Base-by-base conservation (phyloP, 768 basidiomycete species). In the Mycena polygramma region DNA sequence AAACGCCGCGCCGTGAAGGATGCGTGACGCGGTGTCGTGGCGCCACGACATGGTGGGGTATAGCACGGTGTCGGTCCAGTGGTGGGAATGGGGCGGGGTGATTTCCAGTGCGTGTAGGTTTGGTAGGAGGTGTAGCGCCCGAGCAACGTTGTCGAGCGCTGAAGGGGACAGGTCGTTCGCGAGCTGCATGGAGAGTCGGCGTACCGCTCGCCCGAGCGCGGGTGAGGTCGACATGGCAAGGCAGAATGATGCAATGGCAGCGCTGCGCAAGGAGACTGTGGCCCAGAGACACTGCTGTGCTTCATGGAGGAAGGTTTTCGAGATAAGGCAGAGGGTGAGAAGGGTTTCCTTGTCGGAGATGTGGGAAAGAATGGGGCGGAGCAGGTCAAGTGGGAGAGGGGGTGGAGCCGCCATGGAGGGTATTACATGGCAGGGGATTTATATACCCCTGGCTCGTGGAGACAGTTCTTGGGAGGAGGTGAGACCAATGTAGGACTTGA, bases 301-400 rank as follows among this genome's bases (percentile, higher is more conserved):
- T 15, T 69, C 68, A 9, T 10, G 36, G 7, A 51, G 39, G 39
- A 69, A 69, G 36, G 1, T n/a, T 35, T n/a, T 57, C 36, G 68
- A 63, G n/a, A 63, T 60, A 14, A 30, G 55, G 39, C 68, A 69
- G 9, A 69, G 26, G 1, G 11, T 7, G 9, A 63, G 54, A 7
- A 69, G 61, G 10, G 46, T 20, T 36, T 22, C 0, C 1, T 35
- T 51, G 11, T 63, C 49, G 26, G 10, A 13, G 49, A 58, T 19
- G 24, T 43, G 49, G 6, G 45, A 57, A 48, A 69, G 7, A 54
- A 69, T 69, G 24, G 68, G 68, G 13, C 30, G 54, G 24, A 69
- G 48, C 22, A 69, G 68, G 24, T 69, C 68, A 6, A 63, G 20
- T 39, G 67, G 67, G 20, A 68, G 60, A 2, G 45, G 59, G 15